These are phyloP conservation scores for Coemansia biformis DNA, from an alignment of 192 early-diverging fungal species.

Conservation along the genomic window DNA sequence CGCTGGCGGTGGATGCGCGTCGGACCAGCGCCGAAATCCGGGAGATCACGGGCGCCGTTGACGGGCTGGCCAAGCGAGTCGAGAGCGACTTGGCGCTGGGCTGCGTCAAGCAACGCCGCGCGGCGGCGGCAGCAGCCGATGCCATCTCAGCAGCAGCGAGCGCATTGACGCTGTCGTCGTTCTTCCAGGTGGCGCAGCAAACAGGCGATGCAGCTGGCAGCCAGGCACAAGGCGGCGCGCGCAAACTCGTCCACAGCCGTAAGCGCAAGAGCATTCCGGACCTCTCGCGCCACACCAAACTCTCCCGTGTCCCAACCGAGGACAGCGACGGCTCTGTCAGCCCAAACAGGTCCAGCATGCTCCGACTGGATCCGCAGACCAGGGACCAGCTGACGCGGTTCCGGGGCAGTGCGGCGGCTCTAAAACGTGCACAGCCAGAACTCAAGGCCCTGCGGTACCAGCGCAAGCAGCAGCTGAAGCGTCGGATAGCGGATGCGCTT, in stretches of 20 bases:
- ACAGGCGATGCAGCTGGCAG: neutral
- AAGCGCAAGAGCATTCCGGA: slow-evolving; percentile 51
- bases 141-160: slow-evolving; percentile 17
- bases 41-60: slow-evolving; percentile 21
- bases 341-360: neutral
- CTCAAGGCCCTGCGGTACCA: slow-evolving; percentile 26
- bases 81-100: slow-evolving; percentile 32
- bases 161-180: neutral
- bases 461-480: slow-evolving; percentile 32
- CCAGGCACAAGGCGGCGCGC: neutral
- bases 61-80: slow-evolving; percentile 37
- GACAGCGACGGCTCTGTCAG: slow-evolving; percentile 5
- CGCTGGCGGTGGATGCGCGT: neutral
- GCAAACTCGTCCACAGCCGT: slow-evolving; percentile 8
- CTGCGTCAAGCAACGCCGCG: slow-evolving; percentile 29
- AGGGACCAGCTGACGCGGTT: slow-evolving; percentile 7
- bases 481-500: slow-evolving; percentile 16
- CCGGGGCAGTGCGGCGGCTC: slow-evolving; percentile 10
- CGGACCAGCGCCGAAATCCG: slow-evolving; percentile 5
- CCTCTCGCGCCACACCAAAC: slow-evolving; percentile 41
- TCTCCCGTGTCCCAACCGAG: slow-evolving; percentile 34
- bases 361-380: slow-evolving; percentile 11
- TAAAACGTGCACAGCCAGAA: slow-evolving; percentile 21
- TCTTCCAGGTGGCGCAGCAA: neutral
- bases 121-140: slow-evolving; percentile 26